Base-by-base conservation (phyloP, 345 rosid genomes). In the Eucalyptus marginata region DNA sequence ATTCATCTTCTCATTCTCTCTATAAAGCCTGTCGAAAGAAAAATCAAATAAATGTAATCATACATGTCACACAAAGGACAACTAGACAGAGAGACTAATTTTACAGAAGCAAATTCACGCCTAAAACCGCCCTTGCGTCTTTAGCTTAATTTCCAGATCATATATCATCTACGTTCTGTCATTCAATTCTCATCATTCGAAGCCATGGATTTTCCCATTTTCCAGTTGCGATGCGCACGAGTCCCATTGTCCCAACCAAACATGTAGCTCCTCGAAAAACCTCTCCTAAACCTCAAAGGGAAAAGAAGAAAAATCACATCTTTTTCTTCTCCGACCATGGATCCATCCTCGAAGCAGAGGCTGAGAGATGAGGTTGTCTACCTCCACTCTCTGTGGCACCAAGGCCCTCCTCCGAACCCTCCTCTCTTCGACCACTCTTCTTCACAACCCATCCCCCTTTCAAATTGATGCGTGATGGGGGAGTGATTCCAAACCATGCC, bases 301-400 rank as follows among this genome's bases (percentile, higher is more conserved):
- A 22, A 27, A 29, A 27, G 14, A 86, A n/a, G 40, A 52, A 49
- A 85, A 27, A 27, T 31, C 14, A 4, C 64, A 9, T 33, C 58
- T 8, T 40, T 59, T 27, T 86, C 25, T 49, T 44, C 62, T 56
- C 52, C 88, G 33, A 7, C 49, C 16, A 94, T 95, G 95, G 91
- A 90, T 27, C 90, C 90, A 25, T 91, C 4, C 62, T 24, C 86
- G 85, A 95, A 93, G 71, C 91, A 91, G 89, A 90, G 92, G 47
- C 92, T 93, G 88, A 93, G 91, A 87, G 93, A 94, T 24, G 99
- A 96, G 86, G 99, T 94, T 50, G 91, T 95, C 86, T 94, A 92
- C 93, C 98, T 96, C 86, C 97, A 96, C 90, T 92, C 93, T 40
- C 96, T 97, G 83, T 95, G 96, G 98, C 95, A 92, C 68, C 94